These are phyloP conservation scores for Termitomyces heimii DNA, from an alignment of 768 basidiomycete genomes.

Conservation along the genomic window DNA sequence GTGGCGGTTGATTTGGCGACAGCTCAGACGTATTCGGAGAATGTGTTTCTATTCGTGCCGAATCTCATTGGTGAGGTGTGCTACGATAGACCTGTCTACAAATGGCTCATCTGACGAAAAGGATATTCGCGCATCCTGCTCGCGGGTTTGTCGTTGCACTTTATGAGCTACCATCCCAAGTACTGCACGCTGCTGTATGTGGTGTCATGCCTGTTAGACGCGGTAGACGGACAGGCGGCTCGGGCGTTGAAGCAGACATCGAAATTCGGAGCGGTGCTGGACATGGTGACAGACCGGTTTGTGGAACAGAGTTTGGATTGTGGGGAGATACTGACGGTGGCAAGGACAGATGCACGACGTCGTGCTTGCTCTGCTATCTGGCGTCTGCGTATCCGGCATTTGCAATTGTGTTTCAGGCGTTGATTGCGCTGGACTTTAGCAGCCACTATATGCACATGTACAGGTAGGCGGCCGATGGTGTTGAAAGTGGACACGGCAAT, in stretches of 20 bases:
- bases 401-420: constrained; percentile 85
- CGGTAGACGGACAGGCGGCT: constrained; percentile 91
- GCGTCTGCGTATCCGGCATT: constrained; percentile 84
- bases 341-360: constrained; percentile 80
- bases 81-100: too few species aligned
- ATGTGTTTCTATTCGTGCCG: constrained; percentile 95
- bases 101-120: constrained; percentile 24
- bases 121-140: constrained; percentile 90
- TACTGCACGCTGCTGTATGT: constrained; percentile 87
- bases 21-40: constrained; percentile 84
- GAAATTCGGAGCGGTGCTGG: constrained; percentile 95
- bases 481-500: not conserved
- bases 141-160: constrained; percentile 83
- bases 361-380: constrained; percentile 91
- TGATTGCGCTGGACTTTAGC: constrained; percentile 95
- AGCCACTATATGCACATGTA: constrained; percentile 99
- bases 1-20: constrained; percentile 85
- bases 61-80: constrained; percentile 94
- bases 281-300: constrained; percentile 98
- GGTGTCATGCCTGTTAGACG: constrained; percentile 90
- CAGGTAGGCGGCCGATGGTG: constrained; percentile 54
- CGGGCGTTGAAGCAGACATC: constrained; percentile 84
- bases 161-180: constrained; percentile 93
- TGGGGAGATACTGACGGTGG: not conserved
- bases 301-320: constrained; percentile 13